phyloP scores from a whole-genome alignment of 768 basidiomycete species.

The Lactarius psammicola region DNA sequence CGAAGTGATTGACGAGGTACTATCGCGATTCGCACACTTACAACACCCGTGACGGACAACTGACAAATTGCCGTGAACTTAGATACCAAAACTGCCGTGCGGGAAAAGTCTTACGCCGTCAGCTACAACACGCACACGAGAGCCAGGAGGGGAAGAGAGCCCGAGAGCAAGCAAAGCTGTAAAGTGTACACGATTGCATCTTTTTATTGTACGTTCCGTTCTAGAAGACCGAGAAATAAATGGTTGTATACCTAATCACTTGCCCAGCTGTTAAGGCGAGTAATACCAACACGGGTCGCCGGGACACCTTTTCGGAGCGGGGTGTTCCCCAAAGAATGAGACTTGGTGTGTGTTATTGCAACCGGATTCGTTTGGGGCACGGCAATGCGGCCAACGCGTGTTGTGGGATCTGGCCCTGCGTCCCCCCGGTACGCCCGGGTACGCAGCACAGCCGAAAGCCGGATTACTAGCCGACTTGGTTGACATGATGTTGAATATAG shows the following conservation, averaged over 20 bases:
- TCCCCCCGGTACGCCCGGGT: too few species aligned
- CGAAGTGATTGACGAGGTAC: constrained; percentile 59
- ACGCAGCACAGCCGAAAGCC: neutral
- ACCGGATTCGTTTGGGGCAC: too few species aligned
- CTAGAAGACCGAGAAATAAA: neutral
- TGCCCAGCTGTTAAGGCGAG: neutral
- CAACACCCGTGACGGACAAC: neutral
- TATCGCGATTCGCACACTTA: neutral
- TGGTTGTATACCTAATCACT: neutral
- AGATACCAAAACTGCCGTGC: constrained; percentile 73
- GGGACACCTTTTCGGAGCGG: too few species aligned
- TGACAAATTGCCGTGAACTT: neutral
- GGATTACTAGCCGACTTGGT: neutral
- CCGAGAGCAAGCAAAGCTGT: neutral
- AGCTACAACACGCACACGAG: constrained; percentile 47
- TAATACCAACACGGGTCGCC: neutral
- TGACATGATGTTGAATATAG: neutral
- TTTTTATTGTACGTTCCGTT: neutral
- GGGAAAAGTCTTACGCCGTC: constrained; percentile 68
- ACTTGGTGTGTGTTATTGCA: too few species aligned
- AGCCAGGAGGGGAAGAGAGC: neutral
- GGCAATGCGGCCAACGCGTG: too few species aligned
- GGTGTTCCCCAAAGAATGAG: too few species aligned
- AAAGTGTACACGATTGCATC: neutral
- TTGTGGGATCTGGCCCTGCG: too few species aligned